These are phyloP conservation scores for Salvia sclarea DNA, from an alignment of 305 asterid genomes.

Conservation along the genomic window DNA sequence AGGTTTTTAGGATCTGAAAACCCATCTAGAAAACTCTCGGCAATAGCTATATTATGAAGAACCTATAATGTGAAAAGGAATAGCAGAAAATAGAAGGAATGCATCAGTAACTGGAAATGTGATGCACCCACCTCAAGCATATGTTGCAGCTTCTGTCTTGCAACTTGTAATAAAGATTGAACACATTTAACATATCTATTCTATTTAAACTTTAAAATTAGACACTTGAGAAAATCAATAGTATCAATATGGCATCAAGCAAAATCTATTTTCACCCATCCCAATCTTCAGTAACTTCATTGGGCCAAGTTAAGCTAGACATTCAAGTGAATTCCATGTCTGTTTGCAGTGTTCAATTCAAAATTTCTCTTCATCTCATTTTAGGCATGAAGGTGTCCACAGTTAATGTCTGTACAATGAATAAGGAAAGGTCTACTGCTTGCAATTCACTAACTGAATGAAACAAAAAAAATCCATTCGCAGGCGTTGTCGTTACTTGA, in stretches of 20 bases:
- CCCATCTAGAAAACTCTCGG: conserved; percentile 70
- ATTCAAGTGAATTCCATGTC: conserved; percentile 15
- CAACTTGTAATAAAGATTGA: conserved; percentile 2
- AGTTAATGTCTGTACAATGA: not conserved
- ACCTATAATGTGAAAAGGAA: conserved; percentile 45
- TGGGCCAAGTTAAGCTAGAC: conserved; percentile 10
- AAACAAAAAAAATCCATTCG: not conserved
- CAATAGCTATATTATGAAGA: conserved; percentile 69
- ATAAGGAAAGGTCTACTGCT: not conserved
- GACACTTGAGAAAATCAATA: conserved; percentile 7
- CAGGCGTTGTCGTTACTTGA: not conserved
- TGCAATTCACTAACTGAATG: not conserved
- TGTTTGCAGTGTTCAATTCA: not conserved
- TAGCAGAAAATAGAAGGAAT: conserved; percentile 15
- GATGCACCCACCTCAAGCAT: not conserved
- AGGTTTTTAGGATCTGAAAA: conserved; percentile 74
- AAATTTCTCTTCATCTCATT: not conserved
- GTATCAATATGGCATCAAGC: not conserved
- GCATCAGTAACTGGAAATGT: conserved; percentile 18
- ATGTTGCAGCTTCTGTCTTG: conserved; percentile 9
- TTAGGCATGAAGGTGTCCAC: not conserved
- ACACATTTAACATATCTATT: conserved; percentile 4
- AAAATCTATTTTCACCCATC: conserved; percentile 1
- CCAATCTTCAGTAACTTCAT: conserved; percentile 7
- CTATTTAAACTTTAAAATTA: not conserved